Percentiles rank a stretch among this genome's conserved stretches.
These are phyloP conservation scores for Podila clonocystis DNA, from an alignment of 192 early-diverging fungal genomes.

Conservation along the genomic window DNA sequence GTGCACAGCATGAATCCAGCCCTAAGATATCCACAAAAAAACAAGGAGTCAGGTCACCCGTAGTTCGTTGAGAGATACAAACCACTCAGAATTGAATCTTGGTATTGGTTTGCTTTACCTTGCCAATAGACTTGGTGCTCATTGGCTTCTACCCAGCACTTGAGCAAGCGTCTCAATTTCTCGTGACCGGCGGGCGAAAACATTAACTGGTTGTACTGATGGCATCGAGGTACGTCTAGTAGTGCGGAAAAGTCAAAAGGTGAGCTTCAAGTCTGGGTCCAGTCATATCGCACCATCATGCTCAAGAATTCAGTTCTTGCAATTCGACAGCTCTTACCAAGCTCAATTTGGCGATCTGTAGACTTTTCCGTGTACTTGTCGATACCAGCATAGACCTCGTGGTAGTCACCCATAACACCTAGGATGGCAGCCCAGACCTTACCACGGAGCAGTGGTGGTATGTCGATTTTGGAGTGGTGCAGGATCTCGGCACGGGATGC, in stretches of 20 bases:
- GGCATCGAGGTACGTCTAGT: slow-evolving; percentile 72
- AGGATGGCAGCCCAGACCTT: slow-evolving; percentile 75
- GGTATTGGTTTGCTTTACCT: slow-evolving; percentile 52
- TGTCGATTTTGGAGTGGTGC: slow-evolving; percentile 69
- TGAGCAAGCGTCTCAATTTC: slow-evolving; percentile 67
- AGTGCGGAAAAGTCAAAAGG: not conserved
- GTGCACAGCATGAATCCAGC: slow-evolving; percentile 78
- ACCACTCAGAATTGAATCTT: not conserved
- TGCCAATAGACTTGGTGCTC: slow-evolving; percentile 82
- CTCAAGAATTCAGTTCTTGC: too few relatives aligned
- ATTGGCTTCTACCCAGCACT: slow-evolving; percentile 69
- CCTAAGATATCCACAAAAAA: slow-evolving; percentile 46
- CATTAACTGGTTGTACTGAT: slow-evolving; percentile 73
- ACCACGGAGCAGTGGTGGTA: slow-evolving; percentile 68
- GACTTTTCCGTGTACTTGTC: slow-evolving; percentile 62
- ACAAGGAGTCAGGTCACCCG: slow-evolving; percentile 5
- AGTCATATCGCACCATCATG: too few relatives aligned
- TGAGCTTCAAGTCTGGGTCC: too few relatives aligned
- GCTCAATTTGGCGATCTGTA: slow-evolving; percentile 67
- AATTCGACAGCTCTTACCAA: slow-evolving; percentile 12
- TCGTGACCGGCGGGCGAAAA: slow-evolving; percentile 70
- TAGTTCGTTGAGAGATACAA: not conserved
- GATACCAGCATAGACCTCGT: slow-evolving; percentile 59
- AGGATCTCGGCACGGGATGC: slow-evolving; percentile 63
- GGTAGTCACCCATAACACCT: slow-evolving; percentile 64